A percentile compares a stretch with the other conserved stretches of the same genome.
Evolutionary conservation across 495 filamentous ascomycete genomes (phyloP).

Genomic region (Lasiosphaeria miniovina): DNA sequence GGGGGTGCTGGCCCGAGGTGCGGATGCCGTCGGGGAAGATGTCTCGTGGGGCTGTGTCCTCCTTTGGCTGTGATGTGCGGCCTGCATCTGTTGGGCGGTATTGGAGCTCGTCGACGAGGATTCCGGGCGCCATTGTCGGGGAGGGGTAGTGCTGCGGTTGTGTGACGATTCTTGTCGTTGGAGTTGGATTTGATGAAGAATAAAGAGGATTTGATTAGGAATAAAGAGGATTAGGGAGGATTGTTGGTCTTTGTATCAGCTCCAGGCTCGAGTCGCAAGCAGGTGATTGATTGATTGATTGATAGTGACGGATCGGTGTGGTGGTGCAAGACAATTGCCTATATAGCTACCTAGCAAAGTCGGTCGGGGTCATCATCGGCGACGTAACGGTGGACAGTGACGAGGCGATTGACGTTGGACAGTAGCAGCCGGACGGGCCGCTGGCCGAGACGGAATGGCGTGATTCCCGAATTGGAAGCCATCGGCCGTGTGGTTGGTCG

Average conservation of each 20-base stretch:
- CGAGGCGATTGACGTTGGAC: background rate
- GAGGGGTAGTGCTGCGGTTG: background rate
- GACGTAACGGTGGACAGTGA: background rate
- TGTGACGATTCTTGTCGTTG: background rate
- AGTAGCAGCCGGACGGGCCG: too few species aligned
- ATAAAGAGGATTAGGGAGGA: background rate
- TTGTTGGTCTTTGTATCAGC: background rate
- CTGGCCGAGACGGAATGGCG: too few species aligned
- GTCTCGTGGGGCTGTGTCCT: slow-evolving; percentile 24
- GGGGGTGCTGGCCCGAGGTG: slow-evolving; percentile 79
- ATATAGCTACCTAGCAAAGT: background rate
- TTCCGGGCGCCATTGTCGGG: slow-evolving; percentile 32
- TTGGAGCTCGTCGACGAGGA: slow-evolving; percentile 29
- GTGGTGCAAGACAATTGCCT: background rate
- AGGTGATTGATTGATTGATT: too few species aligned
- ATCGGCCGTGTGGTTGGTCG: background rate
- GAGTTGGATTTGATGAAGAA: background rate
- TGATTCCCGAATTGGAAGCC: too few species aligned
- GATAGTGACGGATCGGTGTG: background rate
- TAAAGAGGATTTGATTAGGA: background rate
- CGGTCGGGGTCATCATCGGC: background rate
- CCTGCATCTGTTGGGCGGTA: background rate
- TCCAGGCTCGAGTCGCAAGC: too few species aligned
- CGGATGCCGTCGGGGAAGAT: slow-evolving; percentile 52
- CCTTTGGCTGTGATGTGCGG: slow-evolving; percentile 12